Base-by-base conservation (phyloP, 176 grass and related monocot species). In the Thalia dealbata region DNA sequence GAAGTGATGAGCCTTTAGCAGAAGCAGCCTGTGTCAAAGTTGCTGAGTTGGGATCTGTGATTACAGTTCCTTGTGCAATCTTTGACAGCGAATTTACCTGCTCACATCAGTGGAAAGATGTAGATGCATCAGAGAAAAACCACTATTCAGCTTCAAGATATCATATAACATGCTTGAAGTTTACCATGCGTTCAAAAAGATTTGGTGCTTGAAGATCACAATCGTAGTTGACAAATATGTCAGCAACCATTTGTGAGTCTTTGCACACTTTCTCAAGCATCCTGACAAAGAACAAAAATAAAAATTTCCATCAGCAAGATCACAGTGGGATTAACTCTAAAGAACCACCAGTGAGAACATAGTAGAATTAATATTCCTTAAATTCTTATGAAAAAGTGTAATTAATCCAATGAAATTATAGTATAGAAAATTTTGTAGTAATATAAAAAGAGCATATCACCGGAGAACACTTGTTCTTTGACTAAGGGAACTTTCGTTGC, bases 161-260 rank as follows among this genome's bases (percentile, higher is more conserved):
- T 22, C 38, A 68, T 68, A 43, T 44, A 44, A 68, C 12, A 32
- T 52, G 32, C 48, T 18, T 52, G 48, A 25, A 59, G 69, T 72
- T 87, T 83, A 99, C 95, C 78, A 64, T 91, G 77, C 79, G 85
- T 82, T 99, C 95, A 73, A 91, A 99, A 85, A 99, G 87, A 72
- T 99, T 95, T 69, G 95, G 95, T 59, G 87, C 95, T 64, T 99
- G 90, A 63, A 99, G 90, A 82, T 99, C 95, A 87, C 95, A 99
- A 70, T 99, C 95, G 77, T 99, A 99, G 74, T 99, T 99, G 69
- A 95, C 95, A 91, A 99, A 99, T 79, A 99, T 78, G 69, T 99
- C 90, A 61, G 95, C 90, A 89, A 99, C 90, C 95, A 99, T 95
- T 87, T 99, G 95, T 43, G 95, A 81, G 77, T 99, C 88, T 86